Evolutionary conservation across 108 stramenopile genomes (phyloP), one percentile per base, ranked within the genome.

Genomic region (Nitzschia inconspicua): DNA sequence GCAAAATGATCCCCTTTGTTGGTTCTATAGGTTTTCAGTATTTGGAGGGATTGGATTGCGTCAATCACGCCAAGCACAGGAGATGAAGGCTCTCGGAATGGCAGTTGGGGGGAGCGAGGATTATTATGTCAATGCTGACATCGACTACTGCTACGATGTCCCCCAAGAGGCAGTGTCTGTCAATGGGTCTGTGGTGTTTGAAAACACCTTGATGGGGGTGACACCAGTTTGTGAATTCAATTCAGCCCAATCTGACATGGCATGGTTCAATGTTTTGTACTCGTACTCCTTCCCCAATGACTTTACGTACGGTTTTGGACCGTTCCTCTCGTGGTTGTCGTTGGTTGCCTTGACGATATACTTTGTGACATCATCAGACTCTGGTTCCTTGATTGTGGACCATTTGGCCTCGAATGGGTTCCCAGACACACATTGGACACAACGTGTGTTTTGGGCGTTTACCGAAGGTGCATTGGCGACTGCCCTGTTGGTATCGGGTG

Each of bases 301-400:
- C 44, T 69, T 69, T 18, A 42, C 28, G 34, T 42, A 66, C 54
- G 77, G 77, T 19, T 78, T 75, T 47, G 81, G 81, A 35, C 44
- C 39, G 42, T 78, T 83, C 49, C 47, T 83, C 1, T 37, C 52
- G 11, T 65, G 70, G 30, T 47, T 83, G 2, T 64, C 66, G 8
- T 57, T 83, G 34, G 47, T 76, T 30, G 48, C 77, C 11, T 46
- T 83, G 22, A 49, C 67, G 2, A 54, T 70, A 26, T 85, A 85
- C 71, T 85, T 85, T 48, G 57, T 80, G 44, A 85, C 84, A 8
- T 77, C 76, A 3, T 79, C 80, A n/a, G 84, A 85, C 49, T 79
- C 80, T 51, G 84, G 80, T 24, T 79, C 77, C 37, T 60, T 85
- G 44, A 62, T 85, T 49, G 80, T 85, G 20, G 84, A 85, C 49